Conservation (phyloP, 768 basidiomycete species). For the Clavaria fumosa region DNA sequence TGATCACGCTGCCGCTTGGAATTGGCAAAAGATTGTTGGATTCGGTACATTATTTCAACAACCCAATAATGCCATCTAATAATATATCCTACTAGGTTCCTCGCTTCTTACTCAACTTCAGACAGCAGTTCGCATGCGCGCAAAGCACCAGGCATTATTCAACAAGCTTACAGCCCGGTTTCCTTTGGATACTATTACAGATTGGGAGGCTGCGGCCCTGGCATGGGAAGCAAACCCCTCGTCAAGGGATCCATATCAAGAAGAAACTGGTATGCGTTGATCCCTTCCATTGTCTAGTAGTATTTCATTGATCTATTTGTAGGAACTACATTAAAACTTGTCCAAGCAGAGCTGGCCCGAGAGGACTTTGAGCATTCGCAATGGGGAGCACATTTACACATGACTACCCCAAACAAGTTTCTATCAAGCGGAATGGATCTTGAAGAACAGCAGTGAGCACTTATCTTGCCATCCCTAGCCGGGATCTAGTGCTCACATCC, state of each 20-base stretch:
- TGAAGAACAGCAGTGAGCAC: slow-evolving; percentile 9
- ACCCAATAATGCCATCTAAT: not conserved
- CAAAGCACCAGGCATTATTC: not conserved
- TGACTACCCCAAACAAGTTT: slow-evolving; percentile 2
- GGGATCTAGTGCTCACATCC: not conserved
- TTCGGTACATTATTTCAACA: slow-evolving; percentile 6
- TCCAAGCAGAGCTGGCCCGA: too few species aligned
- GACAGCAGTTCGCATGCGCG: not conserved
- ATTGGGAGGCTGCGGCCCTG: slow-evolving; percentile 4
- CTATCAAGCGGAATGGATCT: slow-evolving; percentile 6
- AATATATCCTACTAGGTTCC: slow-evolving; percentile 1
- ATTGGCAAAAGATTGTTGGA: slow-evolving; percentile 12
- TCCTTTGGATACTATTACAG: not conserved
- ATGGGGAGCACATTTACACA: not conserved
- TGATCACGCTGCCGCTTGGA: slow-evolving; percentile 15
- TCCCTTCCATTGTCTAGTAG: not conserved
- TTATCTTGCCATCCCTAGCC: not conserved
- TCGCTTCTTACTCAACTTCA: slow-evolving; percentile 1
- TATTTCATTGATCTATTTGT: too few species aligned
- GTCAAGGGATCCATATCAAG: slow-evolving; percentile 5
- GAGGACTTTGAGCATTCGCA: slow-evolving; percentile 1
- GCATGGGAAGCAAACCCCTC: slow-evolving; percentile 1
- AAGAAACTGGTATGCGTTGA: not conserved
- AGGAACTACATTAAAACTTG: too few species aligned
- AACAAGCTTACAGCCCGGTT: not conserved